A percentile compares a stretch with the other conserved stretches of the same genome.
Conservation (phyloP, 2,329 filamentous ascomycete species). For the Hypoxylon sp. region DNA sequence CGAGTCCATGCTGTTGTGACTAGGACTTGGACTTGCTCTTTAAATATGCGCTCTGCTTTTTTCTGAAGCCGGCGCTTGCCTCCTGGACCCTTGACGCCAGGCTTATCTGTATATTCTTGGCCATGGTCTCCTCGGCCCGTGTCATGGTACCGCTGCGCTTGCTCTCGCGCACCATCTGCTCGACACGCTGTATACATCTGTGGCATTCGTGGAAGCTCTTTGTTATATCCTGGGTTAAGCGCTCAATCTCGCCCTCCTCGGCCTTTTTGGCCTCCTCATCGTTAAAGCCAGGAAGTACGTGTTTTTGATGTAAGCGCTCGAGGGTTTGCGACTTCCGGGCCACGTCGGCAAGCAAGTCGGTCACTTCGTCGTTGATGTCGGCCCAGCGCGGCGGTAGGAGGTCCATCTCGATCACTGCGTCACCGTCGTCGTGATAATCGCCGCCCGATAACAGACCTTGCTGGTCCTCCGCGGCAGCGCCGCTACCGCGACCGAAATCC, state of each 20-base stretch:
- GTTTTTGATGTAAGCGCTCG: constrained; percentile 95
- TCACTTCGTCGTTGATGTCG: constrained; percentile 93
- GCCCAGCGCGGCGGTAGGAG: constrained; percentile 95
- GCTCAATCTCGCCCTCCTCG: constrained; percentile 92
- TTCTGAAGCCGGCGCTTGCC: constrained; percentile 90
- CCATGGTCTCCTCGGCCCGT: constrained; percentile 93
- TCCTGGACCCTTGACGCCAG: constrained; percentile 91
- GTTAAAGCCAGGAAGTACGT: constrained; percentile 95
- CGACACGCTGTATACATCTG: constrained; percentile 87
- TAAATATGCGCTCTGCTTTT: constrained; percentile 96
- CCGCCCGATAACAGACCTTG: constrained; percentile 87
- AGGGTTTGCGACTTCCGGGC: constrained; percentile 86
- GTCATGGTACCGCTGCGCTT: constrained; percentile 80
- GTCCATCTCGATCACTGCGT: constrained; percentile 98
- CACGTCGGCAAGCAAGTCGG: constrained; percentile 84
- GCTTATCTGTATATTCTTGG: constrained; percentile 93
- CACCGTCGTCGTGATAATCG: constrained; percentile 87
- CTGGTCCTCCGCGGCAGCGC: constrained; percentile 65
- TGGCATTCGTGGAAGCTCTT: constrained; percentile 91
- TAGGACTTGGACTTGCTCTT: constrained; percentile 76
- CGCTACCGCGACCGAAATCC: constrained; percentile 69
- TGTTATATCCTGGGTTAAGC: constrained; percentile 90
- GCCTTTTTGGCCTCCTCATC: constrained; percentile 90
- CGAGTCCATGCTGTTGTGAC: constrained; percentile 33
- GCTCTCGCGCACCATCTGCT: constrained; percentile 87